Percentiles rank a stretch among this genome's conserved stretches.
Evolutionary conservation across 78 protist species (phyloP).

Genomic region (Emiliania huxleyi): DNA sequence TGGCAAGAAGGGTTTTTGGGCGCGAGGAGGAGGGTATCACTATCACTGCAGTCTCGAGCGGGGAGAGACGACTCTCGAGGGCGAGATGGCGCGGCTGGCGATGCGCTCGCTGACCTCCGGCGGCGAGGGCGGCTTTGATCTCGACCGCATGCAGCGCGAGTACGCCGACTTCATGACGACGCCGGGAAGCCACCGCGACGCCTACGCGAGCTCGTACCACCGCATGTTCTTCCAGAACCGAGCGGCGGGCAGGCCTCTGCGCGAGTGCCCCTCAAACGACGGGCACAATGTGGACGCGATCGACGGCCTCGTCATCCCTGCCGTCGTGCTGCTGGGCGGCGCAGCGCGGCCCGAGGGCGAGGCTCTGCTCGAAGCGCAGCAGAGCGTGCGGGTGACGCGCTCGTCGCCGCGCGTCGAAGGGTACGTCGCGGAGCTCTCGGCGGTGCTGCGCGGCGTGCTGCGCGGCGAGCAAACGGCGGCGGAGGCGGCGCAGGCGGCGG

Average conservation of each 20-base stretch:
- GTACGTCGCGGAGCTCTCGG: neutral
- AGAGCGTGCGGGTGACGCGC: neutral
- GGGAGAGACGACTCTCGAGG: constrained; percentile 10
- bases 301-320: neutral
- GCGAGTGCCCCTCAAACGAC: neutral
- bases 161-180: constrained; percentile 7
- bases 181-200: neutral
- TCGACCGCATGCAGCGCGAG: neutral
- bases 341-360: neutral
- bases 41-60: neutral
- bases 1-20: constrained; percentile 8
- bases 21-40: neutral
- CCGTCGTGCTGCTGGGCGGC: neutral
- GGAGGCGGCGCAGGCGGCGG: neutral
- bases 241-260: neutral
- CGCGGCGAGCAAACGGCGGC: neutral
- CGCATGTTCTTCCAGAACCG: neutral
- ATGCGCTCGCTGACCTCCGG: neutral
- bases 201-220: neutral
- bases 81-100: neutral
- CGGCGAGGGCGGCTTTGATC: neutral
- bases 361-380: neutral
- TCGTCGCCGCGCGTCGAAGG: neutral
- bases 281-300: constrained; percentile 9
- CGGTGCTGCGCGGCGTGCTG: neutral